Evolutionary conservation across 306 rosid species (phyloP), one percentile per base, ranked within the genome.

Genomic region (Cyamopsis tetragonoloba): DNA sequence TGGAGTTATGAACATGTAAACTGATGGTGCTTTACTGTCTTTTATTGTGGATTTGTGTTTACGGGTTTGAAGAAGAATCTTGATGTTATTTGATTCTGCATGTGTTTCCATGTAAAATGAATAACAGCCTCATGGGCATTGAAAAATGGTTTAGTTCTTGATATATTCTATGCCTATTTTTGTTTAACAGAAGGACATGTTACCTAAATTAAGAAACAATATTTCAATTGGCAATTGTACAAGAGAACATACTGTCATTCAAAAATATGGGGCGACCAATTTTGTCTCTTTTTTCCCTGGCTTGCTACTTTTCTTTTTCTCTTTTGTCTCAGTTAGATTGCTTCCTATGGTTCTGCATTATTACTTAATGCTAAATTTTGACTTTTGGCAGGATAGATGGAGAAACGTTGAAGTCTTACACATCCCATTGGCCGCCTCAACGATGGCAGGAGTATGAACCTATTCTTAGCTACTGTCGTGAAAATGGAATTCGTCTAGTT

Each of bases 361-460:
- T 37, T 80, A 19, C 74, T 79, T 61, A 24, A n/a, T 73, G 11
- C 48, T 63, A 1, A 26, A 62, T 44, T 11, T 64, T 62, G 9
- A 65, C 5, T 31, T 71, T 63, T 84, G 57, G 73, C 92, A 88
- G 97, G 83, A 92, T 92, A 62, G 96, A 92, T 66, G 98, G 86
- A 64, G 96, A 86, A 71, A 81, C 91, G 56, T 81, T 92, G 75
- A 89, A 86, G 73, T 66, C 81, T 44, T 76, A 71, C 38, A 62
- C 80, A 42, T 41, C 72, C 12, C 86, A 89, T 70, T 92, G 98
- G 98, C 85, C 98, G 1, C 85, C 87, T 20, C 74, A 83, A 69
- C 80, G 93, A 24, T 92, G 98, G 96, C 87, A 88, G 81, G 98
- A 92, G 62, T 92, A 89, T 66, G 96, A 89, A 75, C 98, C 98